Conservation (phyloP, 1,284 basidiomycete species). For the Trametes sp. region DNA sequence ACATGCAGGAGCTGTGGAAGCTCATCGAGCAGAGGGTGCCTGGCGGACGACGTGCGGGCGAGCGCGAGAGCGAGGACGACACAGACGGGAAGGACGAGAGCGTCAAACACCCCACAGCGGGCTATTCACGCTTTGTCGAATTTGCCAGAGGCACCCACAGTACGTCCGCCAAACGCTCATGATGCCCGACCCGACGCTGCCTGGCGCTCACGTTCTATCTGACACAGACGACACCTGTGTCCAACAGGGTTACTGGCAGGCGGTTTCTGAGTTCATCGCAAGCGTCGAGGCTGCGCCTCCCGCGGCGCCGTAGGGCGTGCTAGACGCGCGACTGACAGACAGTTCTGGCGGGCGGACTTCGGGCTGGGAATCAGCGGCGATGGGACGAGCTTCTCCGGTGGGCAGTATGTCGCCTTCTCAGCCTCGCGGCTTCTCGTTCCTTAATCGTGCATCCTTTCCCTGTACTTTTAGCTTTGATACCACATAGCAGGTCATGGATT, state of each 20-base stretch:
- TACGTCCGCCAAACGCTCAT: conserved; percentile 20
- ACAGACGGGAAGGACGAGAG: conserved; percentile 24
- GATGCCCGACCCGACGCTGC: neutral
- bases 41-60: conserved; percentile 19
- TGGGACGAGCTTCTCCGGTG: conserved; percentile 1
- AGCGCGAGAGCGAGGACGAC: conserved; percentile 19
- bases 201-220: neutral
- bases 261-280: conserved; percentile 41
- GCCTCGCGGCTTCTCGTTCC: conserved; percentile 7
- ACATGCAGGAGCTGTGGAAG: conserved; percentile 85
- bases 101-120: conserved; percentile 4
- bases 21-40: conserved; percentile 57
- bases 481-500: conserved; percentile 3
- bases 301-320: neutral
- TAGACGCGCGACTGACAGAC: neutral
- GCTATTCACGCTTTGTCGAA: conserved; percentile 37
- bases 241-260: conserved; percentile 45
- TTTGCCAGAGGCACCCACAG: conserved; percentile 42
- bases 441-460: neutral
- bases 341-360: conserved; percentile 2
- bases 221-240: conserved; percentile 47
- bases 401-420: conserved; percentile 1
- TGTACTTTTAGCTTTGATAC: conserved; percentile 19
- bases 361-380: conserved; percentile 6
- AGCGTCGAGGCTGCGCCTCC: conserved; percentile 3